phyloP scores from a whole-genome alignment of 1,284 basidiomycete genomes.

The Boletus mariae region DNA sequence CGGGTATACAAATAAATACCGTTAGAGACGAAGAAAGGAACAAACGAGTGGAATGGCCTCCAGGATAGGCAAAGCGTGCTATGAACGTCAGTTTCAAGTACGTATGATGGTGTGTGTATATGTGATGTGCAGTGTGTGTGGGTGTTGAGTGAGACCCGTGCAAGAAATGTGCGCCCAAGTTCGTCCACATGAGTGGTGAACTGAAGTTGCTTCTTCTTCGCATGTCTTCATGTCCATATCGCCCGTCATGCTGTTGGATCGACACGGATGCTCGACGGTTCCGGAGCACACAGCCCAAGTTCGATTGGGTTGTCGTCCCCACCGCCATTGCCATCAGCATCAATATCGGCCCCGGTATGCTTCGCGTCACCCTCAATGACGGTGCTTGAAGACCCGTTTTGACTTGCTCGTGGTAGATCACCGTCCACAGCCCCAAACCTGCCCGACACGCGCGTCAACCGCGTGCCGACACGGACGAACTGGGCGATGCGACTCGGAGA shows the following conservation, averaged over 20 bases:
- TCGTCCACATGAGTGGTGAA: too few species aligned
- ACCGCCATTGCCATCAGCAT: background rate
- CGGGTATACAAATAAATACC: background rate
- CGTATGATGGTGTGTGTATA: background rate
- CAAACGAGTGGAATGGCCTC: background rate
- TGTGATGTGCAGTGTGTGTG: background rate
- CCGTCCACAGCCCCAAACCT: background rate
- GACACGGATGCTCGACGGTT: background rate
- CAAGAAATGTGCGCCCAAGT: background rate
- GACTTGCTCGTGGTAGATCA: background rate
- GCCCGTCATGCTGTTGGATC: background rate
- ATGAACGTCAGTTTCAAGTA: background rate
- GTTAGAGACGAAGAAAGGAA: background rate
- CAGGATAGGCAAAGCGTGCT: background rate
- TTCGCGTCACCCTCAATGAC: background rate
- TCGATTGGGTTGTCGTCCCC: conserved; percentile 8
- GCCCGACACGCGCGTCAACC: background rate
- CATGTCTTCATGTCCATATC: background rate
- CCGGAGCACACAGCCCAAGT: conserved; percentile 6
- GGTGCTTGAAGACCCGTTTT: conserved; percentile 13
- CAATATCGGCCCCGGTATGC: background rate
- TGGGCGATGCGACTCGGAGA: background rate
- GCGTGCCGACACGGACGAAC: background rate
- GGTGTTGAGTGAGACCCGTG: background rate
- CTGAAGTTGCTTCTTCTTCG: background rate